Conservation (phyloP, 257 asterid species). For the Cynanchum wilfordii region DNA sequence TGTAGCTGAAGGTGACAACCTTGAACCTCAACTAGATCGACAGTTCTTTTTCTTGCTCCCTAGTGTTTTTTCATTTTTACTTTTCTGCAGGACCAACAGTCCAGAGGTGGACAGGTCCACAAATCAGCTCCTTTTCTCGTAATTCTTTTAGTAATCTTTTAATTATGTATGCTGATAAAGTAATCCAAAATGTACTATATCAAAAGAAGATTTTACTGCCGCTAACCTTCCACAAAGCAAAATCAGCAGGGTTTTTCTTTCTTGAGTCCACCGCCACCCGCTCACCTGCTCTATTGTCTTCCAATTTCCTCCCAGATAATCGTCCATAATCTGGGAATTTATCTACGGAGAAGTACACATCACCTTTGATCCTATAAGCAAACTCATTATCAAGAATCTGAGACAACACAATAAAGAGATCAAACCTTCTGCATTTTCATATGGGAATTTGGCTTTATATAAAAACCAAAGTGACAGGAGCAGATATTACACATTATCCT, state of each 20-base stretch:
- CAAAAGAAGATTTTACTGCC: constrained; percentile 7
- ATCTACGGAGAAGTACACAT: constrained; percentile 91
- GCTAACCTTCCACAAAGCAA: constrained; percentile 95
- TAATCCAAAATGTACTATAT: background rate
- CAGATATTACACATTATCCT: background rate
- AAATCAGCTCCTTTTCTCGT: background rate
- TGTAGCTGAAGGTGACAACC: background rate
- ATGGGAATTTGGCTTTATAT: background rate
- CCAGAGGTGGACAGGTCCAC: background rate
- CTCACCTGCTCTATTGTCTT: constrained; percentile 95
- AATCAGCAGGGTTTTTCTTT: constrained; percentile 93
- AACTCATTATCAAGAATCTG: constrained; percentile 78
- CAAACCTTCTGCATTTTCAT: background rate
- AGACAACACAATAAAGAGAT: constrained; percentile 23
- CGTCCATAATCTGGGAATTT: constrained; percentile 79
- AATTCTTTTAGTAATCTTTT: background rate
- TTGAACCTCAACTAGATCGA: background rate
- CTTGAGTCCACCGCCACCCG: constrained; percentile 88
- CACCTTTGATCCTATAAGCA: constrained; percentile 71
- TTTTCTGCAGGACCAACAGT: background rate
- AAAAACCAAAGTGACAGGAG: background rate
- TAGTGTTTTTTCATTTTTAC: background rate
- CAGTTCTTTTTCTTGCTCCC: background rate
- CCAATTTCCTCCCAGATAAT: constrained; percentile 83
- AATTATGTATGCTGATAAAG: background rate